Conservation (phyloP, 495 filamentous ascomycete species). For the Talaromyces trachyspermus region DNA sequence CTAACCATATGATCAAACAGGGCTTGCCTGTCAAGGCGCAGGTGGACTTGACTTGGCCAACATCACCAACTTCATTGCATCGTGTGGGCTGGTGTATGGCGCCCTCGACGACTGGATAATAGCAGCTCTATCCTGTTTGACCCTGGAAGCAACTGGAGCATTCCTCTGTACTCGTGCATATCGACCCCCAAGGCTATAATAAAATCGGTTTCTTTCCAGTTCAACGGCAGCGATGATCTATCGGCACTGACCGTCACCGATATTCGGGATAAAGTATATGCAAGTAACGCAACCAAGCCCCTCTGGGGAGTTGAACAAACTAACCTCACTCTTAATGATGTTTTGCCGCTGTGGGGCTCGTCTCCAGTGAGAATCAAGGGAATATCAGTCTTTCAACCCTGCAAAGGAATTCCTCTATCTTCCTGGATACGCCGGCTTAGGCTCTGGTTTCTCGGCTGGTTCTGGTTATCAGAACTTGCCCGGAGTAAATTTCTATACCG, state of each 20-base stretch:
- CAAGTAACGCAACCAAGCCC: neutral
- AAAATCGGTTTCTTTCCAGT: conserved; percentile 30
- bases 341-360: conserved; percentile 31
- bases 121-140: conserved; percentile 21
- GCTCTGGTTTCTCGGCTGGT: neutral
- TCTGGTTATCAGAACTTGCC: conserved; percentile 10
- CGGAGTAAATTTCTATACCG: conserved; percentile 10
- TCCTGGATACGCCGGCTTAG: conserved; percentile 9
- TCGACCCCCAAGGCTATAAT: conserved; percentile 30
- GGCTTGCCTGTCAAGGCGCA: conserved; percentile 17
- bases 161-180: conserved; percentile 35
- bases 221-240: conserved; percentile 23
- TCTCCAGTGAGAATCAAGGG: conserved; percentile 17
- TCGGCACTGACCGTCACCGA: conserved; percentile 10
- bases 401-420: conserved; percentile 20
- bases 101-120: conserved; percentile 22
- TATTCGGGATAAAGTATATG: conserved; percentile 9
- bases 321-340: conserved; percentile 9
- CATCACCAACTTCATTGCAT: conserved; percentile 28
- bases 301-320: conserved; percentile 22
- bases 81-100: conserved; percentile 32
- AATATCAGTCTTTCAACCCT: conserved; percentile 21
- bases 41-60: conserved; percentile 24
- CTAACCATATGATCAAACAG: conserved; percentile 8
- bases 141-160: conserved; percentile 25